These are phyloP conservation scores for Berkeleyomyces basicola DNA, from an alignment of 2,329 filamentous ascomycete species.

Conservation along the genomic window DNA sequence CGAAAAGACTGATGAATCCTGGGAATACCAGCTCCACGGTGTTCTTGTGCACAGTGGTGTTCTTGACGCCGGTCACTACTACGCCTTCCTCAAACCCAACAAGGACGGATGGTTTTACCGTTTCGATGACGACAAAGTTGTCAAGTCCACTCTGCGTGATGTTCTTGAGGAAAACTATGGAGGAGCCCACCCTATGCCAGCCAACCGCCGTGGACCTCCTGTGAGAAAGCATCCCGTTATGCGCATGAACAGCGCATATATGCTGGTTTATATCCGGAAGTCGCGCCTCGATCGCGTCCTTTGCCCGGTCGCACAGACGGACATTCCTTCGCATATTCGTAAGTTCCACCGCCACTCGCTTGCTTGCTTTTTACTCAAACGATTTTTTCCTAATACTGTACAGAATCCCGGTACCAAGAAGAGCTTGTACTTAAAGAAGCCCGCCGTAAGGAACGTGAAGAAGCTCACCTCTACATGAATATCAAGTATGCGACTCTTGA, in stretches of 20 bases:
- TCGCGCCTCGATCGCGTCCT: constrained; percentile 71
- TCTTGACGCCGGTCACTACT: constrained; percentile 94
- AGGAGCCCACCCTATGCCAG: constrained; percentile 52
- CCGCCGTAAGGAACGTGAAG: constrained; percentile 73
- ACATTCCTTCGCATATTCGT: constrained; percentile 42
- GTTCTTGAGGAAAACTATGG: constrained; percentile 95
- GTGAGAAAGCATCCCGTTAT: constrained; percentile 42
- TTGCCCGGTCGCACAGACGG: constrained; percentile 54
- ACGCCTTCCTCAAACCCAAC: constrained; percentile 85
- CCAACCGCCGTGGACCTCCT: constrained; percentile 27
- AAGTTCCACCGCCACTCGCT: neutral
- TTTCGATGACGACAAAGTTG: constrained; percentile 94
- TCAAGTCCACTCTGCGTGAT: constrained; percentile 79
- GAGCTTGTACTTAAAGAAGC: constrained; percentile 63
- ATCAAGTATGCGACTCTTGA: constrained; percentile 67
- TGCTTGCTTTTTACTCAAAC: neutral
- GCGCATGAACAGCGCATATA: constrained; percentile 77
- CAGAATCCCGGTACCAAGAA: constrained; percentile 60
- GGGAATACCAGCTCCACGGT: constrained; percentile 83
- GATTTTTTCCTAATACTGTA: constrained; percentile 13
- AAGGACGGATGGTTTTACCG: constrained; percentile 93
- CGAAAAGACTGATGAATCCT: constrained; percentile 65
- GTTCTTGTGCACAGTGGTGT: constrained; percentile 95
- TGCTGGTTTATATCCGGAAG: constrained; percentile 94
- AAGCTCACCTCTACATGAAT: constrained; percentile 82